Evolutionary conservation across 306 rosid genomes (phyloP).

Genomic region (Cucumis sativus): DNA sequence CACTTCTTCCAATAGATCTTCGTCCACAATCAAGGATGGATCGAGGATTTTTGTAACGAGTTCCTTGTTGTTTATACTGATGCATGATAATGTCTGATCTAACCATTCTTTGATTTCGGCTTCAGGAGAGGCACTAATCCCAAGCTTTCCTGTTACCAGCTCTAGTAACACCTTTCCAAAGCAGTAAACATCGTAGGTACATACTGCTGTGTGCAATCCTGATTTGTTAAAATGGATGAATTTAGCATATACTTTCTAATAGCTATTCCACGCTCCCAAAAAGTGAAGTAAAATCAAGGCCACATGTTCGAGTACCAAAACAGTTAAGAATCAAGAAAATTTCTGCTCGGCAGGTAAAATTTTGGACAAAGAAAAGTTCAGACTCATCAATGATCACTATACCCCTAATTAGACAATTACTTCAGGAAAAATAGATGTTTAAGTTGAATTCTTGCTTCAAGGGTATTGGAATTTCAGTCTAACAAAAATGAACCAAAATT

Average conservation of each 20-base stretch:
- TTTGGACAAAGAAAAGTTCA: not conserved
- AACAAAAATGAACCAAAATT: not conserved
- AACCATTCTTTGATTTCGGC: slow-evolving; percentile 44
- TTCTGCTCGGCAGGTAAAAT: not conserved
- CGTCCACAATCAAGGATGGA: slow-evolving; percentile 72
- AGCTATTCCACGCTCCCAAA: not conserved
- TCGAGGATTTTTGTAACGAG: slow-evolving; percentile 66
- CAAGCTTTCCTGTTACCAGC: slow-evolving; percentile 74
- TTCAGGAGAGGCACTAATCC: slow-evolving; percentile 61
- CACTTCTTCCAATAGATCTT: slow-evolving; percentile 89
- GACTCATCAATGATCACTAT: not conserved
- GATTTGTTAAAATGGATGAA: slow-evolving; percentile 13
- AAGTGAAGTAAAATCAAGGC: not conserved
- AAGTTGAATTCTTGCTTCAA: not conserved
- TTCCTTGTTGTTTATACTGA: slow-evolving; percentile 74
- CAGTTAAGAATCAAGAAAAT: not conserved
- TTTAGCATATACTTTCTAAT: not conserved
- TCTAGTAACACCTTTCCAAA: slow-evolving; percentile 90
- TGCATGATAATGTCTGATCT: slow-evolving; percentile 45
- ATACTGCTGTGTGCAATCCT: slow-evolving; percentile 57
- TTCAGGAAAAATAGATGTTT: not conserved
- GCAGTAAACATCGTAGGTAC: slow-evolving; percentile 85
- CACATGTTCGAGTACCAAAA: not conserved
- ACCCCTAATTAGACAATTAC: not conserved
- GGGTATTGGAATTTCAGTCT: not conserved